Evolutionary conservation across 129 eudicot genomes (phyloP), one percentile per base, ranked within the genome.

Genomic region (Apium graveolens): DNA sequence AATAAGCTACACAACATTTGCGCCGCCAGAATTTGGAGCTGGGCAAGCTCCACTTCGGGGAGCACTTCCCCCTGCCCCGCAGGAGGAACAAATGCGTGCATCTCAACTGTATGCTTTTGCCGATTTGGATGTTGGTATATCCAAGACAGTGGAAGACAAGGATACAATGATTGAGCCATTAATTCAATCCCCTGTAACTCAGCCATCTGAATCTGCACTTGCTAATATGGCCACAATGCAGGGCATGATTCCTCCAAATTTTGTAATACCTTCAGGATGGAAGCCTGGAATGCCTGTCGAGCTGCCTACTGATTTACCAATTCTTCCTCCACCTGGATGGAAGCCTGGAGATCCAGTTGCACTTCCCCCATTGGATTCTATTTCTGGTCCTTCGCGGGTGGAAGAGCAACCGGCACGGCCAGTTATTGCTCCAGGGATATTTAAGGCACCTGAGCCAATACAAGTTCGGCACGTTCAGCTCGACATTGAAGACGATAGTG

Each of bases 211-310:
- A 24, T 41, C 85, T 60, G 85, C 89, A 43, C 86, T 82, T 79
- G 82, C 84, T 24, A 86, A 83, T 86, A 70, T 89, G 81, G 86
- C 79, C 14, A 27, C 76, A 41, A 41, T 72, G 45, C 55, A 72
- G 48, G 96, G 90, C 29, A 78, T 90, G 86, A 57, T 91, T 73
- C 96, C 97, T 55, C 89, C 93, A 10, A 90, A 94, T 80, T 79
- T 96, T 35, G 89, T 84, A n/a, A 90, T 90, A 12, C 97, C 99
- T 17, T 82, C 95, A 9, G 99, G 97, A 49, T 96, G 99, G 99
- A 90, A 95, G 78, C 99, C 96, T 5, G 98, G 98, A 57, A 95
- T 95, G 98, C 97, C 97, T 16, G 98, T 95, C 84, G 97, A 88
- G 78, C 80, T 96, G 79, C 99, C 97, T 0, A 83, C 78, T 10